A percentile compares a stretch with the other conserved stretches of the same genome.
These are phyloP conservation scores for Fusarium pininemorale DNA, from an alignment of 2,329 filamentous ascomycete genomes.

Conservation along the genomic window DNA sequence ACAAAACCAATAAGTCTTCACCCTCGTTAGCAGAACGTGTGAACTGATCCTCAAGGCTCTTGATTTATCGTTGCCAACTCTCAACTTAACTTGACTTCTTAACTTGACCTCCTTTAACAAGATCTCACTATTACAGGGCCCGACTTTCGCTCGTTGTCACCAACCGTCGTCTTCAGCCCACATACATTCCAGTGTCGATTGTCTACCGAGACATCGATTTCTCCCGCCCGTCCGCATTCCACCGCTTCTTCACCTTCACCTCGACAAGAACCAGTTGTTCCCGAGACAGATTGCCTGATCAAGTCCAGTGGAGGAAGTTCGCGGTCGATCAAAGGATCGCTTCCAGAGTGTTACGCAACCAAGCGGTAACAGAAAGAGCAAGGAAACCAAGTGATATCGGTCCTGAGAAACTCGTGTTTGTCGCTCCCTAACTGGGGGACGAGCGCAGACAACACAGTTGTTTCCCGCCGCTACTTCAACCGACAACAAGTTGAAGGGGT, in stretches of 20 bases:
- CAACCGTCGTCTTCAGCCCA: slow-evolving; percentile 28
- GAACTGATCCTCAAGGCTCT: slow-evolving; percentile 37
- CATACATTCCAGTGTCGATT: slow-evolving; percentile 35
- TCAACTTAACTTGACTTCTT: slow-evolving; percentile 3
- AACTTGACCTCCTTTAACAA: slow-evolving; percentile 16
- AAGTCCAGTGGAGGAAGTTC: slow-evolving; percentile 14
- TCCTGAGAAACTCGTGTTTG: slow-evolving; percentile 28
- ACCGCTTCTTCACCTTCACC: background rate
- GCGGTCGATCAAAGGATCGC: background rate
- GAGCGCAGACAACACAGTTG: slow-evolving; percentile 31
- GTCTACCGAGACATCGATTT: slow-evolving; percentile 26
- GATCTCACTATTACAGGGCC: slow-evolving; percentile 39
- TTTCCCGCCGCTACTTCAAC: slow-evolving; percentile 17
- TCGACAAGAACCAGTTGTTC: slow-evolving; percentile 7
- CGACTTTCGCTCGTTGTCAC: slow-evolving; percentile 41
- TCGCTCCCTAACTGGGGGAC: slow-evolving; percentile 41
- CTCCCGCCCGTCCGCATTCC: slow-evolving; percentile 36
- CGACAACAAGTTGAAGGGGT: slow-evolving; percentile 21
- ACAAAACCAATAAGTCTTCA: slow-evolving; percentile 36
- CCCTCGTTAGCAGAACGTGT: slow-evolving; percentile 37
- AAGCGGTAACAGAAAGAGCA: slow-evolving; percentile 23
- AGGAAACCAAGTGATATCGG: slow-evolving; percentile 8
- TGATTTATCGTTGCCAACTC: slow-evolving; percentile 5
- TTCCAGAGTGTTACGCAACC: slow-evolving; percentile 3
- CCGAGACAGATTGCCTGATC: slow-evolving; percentile 34